phyloP scores from a whole-genome alignment of 345 rosid species.

The Salix brachista region DNA sequence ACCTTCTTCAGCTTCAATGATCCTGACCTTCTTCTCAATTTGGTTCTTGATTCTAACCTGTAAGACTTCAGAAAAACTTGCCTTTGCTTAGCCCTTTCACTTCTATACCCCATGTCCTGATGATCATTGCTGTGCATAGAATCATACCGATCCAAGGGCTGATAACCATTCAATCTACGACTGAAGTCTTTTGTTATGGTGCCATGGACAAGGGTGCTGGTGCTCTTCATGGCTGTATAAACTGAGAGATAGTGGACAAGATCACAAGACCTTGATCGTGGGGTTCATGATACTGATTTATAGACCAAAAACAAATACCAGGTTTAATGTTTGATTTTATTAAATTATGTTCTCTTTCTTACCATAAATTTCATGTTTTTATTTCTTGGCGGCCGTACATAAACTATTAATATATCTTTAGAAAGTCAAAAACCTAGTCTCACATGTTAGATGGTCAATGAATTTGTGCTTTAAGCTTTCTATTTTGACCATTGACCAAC shows the following conservation, averaged over 20 bases:
- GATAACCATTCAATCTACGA: slow-evolving; percentile 9
- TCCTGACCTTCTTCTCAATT: slow-evolving; percentile 15
- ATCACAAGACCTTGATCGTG: not conserved
- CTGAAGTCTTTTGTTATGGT: not conserved
- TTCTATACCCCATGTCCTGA: slow-evolving; percentile 17
- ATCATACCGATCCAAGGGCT: slow-evolving; percentile 5
- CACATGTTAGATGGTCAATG: not conserved
- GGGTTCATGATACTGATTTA: not conserved
- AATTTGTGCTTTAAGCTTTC: not conserved
- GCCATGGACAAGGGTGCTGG: not conserved
- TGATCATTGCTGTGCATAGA: not conserved
- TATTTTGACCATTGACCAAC: not conserved
- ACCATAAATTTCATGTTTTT: not conserved
- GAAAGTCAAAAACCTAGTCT: not conserved
- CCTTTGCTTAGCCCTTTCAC: slow-evolving; percentile 42
- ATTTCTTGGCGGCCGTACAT: slow-evolving; percentile 8
- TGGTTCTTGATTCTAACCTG: slow-evolving; percentile 30
- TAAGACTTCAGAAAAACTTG: slow-evolving; percentile 45
- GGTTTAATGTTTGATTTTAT: not conserved
- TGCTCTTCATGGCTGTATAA: slow-evolving; percentile 6
- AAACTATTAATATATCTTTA: not conserved
- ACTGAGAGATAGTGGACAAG: not conserved
- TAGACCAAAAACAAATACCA: not conserved
- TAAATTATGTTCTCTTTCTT: not conserved
- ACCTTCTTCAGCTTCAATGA: slow-evolving; percentile 29